phyloP scores from a whole-genome alignment of 352 stramenopile species.

The Globisporangium mamillatum region DNA sequence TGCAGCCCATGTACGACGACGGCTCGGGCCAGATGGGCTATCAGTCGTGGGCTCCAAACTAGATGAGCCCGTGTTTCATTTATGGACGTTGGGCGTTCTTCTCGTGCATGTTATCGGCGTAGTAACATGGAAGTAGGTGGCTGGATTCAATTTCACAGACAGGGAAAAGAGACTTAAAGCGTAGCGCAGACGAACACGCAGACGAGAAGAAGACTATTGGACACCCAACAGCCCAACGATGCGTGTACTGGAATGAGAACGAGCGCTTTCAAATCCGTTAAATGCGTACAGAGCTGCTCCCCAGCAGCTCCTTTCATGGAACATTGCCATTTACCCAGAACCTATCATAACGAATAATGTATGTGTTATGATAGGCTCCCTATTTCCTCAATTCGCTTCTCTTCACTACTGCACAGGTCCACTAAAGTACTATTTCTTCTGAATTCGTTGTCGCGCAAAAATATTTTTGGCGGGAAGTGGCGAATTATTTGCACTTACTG shows the following conservation, averaged over 20 bases:
- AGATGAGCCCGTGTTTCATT: background rate
- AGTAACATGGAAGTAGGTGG: background rate
- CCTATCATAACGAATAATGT: conserved; percentile 1
- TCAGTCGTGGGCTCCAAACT: conserved; percentile 13
- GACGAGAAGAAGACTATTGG: background rate
- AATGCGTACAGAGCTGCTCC: background rate
- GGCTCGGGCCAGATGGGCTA: conserved; percentile 20
- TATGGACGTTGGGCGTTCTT: background rate
- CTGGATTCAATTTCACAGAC: background rate
- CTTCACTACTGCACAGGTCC: background rate
- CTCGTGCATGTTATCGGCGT: background rate
- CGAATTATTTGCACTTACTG: conserved; percentile 5
- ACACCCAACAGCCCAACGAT: background rate
- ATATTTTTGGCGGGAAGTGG: conserved; percentile 15
- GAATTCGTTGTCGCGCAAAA: background rate
- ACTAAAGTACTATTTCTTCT: conserved; percentile 1
- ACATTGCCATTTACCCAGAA: background rate
- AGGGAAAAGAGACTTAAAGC: background rate
- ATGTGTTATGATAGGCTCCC: background rate
- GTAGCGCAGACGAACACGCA: background rate
- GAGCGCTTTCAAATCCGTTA: background rate
- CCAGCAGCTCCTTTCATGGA: background rate
- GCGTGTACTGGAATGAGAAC: background rate
- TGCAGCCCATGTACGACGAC: conserved; percentile 25
- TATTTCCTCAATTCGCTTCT: background rate